phyloP scores from a whole-genome alignment of 2,329 filamentous ascomycete species.

The Lasiodiplodia gonubiensis region DNA sequence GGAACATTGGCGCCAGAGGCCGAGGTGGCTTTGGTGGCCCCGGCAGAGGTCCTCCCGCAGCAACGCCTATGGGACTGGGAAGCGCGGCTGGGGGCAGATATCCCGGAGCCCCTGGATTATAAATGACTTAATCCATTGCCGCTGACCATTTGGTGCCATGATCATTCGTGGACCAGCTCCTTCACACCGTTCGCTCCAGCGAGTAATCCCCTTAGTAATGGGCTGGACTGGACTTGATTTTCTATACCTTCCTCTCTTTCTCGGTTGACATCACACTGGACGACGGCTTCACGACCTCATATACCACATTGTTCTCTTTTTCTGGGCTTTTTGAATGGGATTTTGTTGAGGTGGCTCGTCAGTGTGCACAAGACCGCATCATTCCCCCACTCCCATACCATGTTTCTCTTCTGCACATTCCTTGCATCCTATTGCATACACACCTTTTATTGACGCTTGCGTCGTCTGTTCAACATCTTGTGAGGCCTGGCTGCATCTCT shows the following conservation, averaged over 20 bases:
- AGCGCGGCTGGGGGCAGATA: constrained; percentile 13
- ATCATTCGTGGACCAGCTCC: constrained; percentile 1
- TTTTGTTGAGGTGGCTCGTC: constrained; percentile 14
- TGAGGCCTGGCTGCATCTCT: constrained; percentile 12
- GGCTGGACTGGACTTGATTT: constrained; percentile 14
- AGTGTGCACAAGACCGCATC: constrained; percentile 16
- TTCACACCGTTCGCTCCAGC: constrained; percentile 2
- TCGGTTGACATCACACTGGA: constrained; percentile 14
- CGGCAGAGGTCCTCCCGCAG: not conserved
- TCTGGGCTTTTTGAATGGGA: constrained; percentile 7
- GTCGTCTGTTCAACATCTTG: not conserved
- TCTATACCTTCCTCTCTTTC: constrained; percentile 11
- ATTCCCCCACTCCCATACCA: not conserved
- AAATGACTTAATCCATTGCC: not conserved
- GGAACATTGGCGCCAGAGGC: constrained; percentile 32
- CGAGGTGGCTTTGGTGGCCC: constrained; percentile 6
- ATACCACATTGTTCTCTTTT: constrained; percentile 18
- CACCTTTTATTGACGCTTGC: constrained; percentile 21
- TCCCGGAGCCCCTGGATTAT: constrained; percentile 7
- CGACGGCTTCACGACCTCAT: constrained; percentile 20
- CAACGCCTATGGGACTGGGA: constrained; percentile 15
- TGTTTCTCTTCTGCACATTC: constrained; percentile 21
- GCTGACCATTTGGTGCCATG: constrained; percentile 5
- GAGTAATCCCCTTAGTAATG: constrained; percentile 20
- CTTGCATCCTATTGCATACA: constrained; percentile 23